Percentiles rank a stretch among this genome's conserved stretches.
phyloP scores from a whole-genome alignment of 108 stramenopile genomes.

The Skeletonema grethae region DNA sequence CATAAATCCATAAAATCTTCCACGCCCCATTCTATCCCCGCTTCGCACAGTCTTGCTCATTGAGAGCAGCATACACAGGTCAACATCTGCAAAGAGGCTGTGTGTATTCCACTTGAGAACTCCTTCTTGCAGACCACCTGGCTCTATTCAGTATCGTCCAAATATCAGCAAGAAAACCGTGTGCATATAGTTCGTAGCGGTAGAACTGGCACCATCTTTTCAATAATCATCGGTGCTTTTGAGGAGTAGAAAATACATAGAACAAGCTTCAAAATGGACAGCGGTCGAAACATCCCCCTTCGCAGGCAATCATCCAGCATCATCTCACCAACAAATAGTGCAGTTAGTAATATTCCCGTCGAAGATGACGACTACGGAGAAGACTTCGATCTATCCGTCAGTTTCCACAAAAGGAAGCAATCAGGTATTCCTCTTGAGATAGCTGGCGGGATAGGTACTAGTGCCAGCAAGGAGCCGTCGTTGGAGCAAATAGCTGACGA shows the following conservation, averaged over 20 bases:
- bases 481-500: constrained; percentile 12
- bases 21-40: too few species aligned
- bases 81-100: too few species aligned
- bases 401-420: constrained; percentile 28
- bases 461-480: neutral
- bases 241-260: neutral
- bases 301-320: neutral
- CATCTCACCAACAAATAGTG: neutral
- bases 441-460: constrained; percentile 10
- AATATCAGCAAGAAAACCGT: too few species aligned
- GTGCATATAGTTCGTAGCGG: too few species aligned
- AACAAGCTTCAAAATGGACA: neutral
- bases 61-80: too few species aligned
- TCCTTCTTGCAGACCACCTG: too few species aligned
- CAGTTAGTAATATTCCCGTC: constrained; percentile 17
- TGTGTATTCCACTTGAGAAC: too few species aligned
- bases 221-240: neutral
- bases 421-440: constrained; percentile 17
- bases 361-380: constrained; percentile 29
- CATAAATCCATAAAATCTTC: too few species aligned
- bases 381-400: constrained; percentile 12
- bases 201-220: neutral
- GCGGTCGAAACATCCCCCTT: neutral
- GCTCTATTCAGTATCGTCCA: too few species aligned
- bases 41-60: too few species aligned